Evolutionary conservation across 768 basidiomycete species (phyloP), one percentile per base, ranked within the genome.

Genomic region (Antrodiella citrinella): DNA sequence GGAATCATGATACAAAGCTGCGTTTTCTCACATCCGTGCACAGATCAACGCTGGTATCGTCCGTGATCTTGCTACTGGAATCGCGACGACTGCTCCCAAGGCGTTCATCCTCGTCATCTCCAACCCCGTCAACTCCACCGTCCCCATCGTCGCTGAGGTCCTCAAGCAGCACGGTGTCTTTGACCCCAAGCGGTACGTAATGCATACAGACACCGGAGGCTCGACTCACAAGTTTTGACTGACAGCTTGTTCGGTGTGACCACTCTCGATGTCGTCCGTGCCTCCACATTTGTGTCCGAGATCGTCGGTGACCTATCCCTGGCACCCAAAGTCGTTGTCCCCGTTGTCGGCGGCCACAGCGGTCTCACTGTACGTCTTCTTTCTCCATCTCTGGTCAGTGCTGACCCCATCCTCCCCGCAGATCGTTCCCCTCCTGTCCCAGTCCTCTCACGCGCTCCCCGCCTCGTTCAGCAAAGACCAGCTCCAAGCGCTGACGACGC

Each of bases 91-190:
- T 45, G 80, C 81, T 40, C 95, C 95, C 52, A 93, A 92, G 63
- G 96, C 96, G 19, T 86, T 87, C 60, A 81, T 98, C 42, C 81
- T 93, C 45, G 93, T 99, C 58, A 98, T 99, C 68, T 95, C 96
- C 59, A 99, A 99, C 76, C 96, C 96, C 25, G 95, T 99, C 65
- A 98, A 99, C 80, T 97, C 95, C 40, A 97, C 96, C 35, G 95
- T 98, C 35, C 96, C 96, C 44, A 91, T 99, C 62, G 91, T 92
- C 43, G 91, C 82, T 13, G 95, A 98, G 69, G 86, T 95, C 30
- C 81, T 94, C 74, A 99, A 95, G 81, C 85, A 91, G 69, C 79
- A 86, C 56, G 84, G 83, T 42, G 86, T 91, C 23, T 98, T 86
- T 65, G 82, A 99, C 67, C 87, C 92, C 55, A 96, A 88, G 75